Conservation (phyloP, 2,329 filamentous ascomycete genomes). For the Lithohypha guttulata region DNA sequence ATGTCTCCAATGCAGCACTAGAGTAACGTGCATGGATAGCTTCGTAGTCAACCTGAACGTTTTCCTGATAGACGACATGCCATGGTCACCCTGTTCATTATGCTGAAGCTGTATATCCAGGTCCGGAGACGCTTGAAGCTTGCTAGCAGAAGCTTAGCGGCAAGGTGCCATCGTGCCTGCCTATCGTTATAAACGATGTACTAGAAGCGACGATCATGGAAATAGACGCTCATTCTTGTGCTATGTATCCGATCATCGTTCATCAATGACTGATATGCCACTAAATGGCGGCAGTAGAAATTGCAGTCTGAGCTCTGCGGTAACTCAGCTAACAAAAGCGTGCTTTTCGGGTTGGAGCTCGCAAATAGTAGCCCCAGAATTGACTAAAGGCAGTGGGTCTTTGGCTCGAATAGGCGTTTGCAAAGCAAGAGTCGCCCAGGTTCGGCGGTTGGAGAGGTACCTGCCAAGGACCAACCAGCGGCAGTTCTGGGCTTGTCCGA, state of each 20-base stretch:
- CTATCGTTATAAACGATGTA: no score
- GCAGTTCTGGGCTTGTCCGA: no score
- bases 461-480: no score
- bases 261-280: no score
- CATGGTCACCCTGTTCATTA: background rate
- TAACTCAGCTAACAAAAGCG: background rate
- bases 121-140: slow-evolving; percentile 1
- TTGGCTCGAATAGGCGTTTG: background rate
- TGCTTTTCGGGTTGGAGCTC: background rate
- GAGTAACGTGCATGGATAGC: slow-evolving; percentile 6
- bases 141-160: no score
- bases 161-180: no score
- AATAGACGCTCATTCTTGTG: no score
- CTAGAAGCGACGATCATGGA: no score
- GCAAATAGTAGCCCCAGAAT: background rate
- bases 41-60: background rate
- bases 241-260: no score
- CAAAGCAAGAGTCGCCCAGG: background rate
- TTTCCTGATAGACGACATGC: background rate
- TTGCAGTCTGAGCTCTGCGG: slow-evolving; percentile 4
- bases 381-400: background rate
- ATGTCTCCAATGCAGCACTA: slow-evolving; percentile 1
- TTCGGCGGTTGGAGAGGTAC: no score
- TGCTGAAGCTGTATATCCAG: slow-evolving; percentile 4
- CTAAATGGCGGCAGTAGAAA: no score